Evolutionary conservation across 306 rosid species (phyloP).

Genomic region (Clitoria ternatea): DNA sequence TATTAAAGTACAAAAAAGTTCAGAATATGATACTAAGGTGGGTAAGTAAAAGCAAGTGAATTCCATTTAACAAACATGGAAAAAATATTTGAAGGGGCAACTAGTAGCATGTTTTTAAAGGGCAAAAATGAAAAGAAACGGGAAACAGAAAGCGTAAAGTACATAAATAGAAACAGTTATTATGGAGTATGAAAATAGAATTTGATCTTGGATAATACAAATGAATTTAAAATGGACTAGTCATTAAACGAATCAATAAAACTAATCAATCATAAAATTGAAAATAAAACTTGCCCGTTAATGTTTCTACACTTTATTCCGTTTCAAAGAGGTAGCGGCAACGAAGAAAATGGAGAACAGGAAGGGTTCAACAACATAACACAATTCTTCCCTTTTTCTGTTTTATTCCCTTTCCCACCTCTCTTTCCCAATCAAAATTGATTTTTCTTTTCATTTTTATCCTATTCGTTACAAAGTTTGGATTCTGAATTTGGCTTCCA

Average conservation of each 20-base stretch:
- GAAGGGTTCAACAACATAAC: background rate
- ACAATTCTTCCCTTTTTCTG: background rate
- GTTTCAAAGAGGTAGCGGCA: slow-evolving; percentile 41
- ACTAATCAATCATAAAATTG: too few relatives aligned
- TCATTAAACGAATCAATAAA: too few relatives aligned
- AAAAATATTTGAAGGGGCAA: too few relatives aligned
- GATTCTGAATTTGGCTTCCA: slow-evolving; percentile 24
- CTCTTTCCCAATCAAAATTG: background rate
- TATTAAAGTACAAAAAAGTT: too few relatives aligned
- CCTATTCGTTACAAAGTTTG: background rate
- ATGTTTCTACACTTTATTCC: background rate
- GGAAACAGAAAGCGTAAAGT: background rate
- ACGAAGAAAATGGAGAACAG: slow-evolving; percentile 20
- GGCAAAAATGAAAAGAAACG: background rate
- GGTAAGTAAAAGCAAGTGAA: too few relatives aligned
- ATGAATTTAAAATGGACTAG: too few relatives aligned
- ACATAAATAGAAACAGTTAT: background rate
- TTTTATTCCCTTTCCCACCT: background rate
- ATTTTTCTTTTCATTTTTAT: background rate
- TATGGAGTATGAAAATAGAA: background rate
- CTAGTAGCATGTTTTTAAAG: too few relatives aligned
- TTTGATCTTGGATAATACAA: too few relatives aligned
- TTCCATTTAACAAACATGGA: too few relatives aligned
- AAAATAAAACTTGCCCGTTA: slow-evolving; percentile 11
- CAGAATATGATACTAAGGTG: too few relatives aligned